Conservation (phyloP, 257 asterid species). For the Solanum etuberosum region DNA sequence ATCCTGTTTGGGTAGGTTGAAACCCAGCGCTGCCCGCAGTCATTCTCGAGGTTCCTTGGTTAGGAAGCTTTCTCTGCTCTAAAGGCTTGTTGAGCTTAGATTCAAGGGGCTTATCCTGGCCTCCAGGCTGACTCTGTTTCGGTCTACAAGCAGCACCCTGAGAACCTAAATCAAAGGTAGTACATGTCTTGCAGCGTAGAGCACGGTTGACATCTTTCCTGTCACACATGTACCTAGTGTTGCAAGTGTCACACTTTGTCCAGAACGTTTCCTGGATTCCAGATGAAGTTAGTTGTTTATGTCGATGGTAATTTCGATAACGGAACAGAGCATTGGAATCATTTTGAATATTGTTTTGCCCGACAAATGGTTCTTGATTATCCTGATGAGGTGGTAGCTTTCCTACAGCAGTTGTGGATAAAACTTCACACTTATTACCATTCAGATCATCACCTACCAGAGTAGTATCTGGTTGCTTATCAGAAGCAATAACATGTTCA, state of each 20-base stretch:
- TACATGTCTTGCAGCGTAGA: slow-evolving; percentile 42
- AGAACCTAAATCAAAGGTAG: slow-evolving; percentile 22
- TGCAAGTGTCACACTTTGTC: slow-evolving; percentile 55
- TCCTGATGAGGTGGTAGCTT: slow-evolving; percentile 32
- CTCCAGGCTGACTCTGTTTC: slow-evolving; percentile 9
- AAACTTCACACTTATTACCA: slow-evolving; percentile 13
- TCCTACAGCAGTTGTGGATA: slow-evolving; percentile 16
- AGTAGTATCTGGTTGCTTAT: neutral
- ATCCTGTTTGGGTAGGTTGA: slow-evolving; percentile 14
- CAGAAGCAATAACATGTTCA: neutral
- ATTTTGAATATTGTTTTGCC: slow-evolving; percentile 19
- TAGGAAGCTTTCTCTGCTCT: slow-evolving; percentile 10
- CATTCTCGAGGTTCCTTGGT: slow-evolving; percentile 4
- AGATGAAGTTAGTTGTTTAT: slow-evolving; percentile 17
- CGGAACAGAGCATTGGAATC: slow-evolving; percentile 7
- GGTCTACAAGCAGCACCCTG: slow-evolving; percentile 20
- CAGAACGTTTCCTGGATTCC: slow-evolving; percentile 25
- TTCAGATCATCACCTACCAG: neutral
- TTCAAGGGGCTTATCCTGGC: slow-evolving; percentile 13
- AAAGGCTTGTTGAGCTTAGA: slow-evolving; percentile 11
- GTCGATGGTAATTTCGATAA: neutral
- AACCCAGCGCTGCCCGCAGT: slow-evolving; percentile 13
- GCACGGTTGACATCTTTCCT: slow-evolving; percentile 11
- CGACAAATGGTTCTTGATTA: slow-evolving; percentile 15
- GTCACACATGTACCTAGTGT: slow-evolving; percentile 16